A percentile compares a stretch with the other conserved stretches of the same genome.
These are phyloP conservation scores for Coniochaeta ligniaria DNA, from an alignment of 2,329 filamentous ascomycete genomes.

Conservation along the genomic window DNA sequence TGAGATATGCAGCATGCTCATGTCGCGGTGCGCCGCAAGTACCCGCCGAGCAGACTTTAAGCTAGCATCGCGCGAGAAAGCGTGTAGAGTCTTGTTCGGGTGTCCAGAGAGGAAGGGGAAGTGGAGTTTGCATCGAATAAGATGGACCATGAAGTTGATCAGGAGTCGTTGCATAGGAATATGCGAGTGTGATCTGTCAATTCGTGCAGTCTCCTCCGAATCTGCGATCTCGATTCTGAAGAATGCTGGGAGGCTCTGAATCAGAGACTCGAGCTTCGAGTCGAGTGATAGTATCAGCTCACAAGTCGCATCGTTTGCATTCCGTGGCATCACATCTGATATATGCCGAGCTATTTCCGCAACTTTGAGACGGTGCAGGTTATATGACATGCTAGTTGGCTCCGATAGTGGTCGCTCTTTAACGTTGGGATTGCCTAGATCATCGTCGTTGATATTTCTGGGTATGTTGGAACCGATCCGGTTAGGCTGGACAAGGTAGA, in stretches of 20 bases:
- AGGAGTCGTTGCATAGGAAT: neutral
- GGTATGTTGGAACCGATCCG: neutral
- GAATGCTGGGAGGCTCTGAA: neutral
- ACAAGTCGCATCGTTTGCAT: neutral
- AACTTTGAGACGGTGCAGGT: neutral
- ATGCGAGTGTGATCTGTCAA: neutral
- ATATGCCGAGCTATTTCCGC: neutral
- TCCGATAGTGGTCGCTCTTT: neutral
- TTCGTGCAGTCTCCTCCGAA: neutral
- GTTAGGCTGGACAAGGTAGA: neutral
- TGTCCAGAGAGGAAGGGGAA: neutral
- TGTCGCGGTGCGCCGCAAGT: neutral
- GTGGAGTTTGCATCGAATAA: neutral
- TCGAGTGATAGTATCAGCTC: neutral
- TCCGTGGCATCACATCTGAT: neutral
- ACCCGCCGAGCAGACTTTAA: neutral
- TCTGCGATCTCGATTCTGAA: neutral
- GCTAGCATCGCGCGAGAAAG: neutral
- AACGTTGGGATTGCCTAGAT: neutral
- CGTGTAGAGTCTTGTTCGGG: neutral
- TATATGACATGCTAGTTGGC: neutral
- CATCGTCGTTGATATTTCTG: conserved; percentile 1
- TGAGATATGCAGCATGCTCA: neutral
- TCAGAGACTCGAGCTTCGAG: neutral
- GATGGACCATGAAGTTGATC: neutral